A percentile compares a stretch with the other conserved stretches of the same genome.
Evolutionary conservation across 2,329 filamentous ascomycete genomes (phyloP).

Genomic region (Hymenoscyphus linearis): DNA sequence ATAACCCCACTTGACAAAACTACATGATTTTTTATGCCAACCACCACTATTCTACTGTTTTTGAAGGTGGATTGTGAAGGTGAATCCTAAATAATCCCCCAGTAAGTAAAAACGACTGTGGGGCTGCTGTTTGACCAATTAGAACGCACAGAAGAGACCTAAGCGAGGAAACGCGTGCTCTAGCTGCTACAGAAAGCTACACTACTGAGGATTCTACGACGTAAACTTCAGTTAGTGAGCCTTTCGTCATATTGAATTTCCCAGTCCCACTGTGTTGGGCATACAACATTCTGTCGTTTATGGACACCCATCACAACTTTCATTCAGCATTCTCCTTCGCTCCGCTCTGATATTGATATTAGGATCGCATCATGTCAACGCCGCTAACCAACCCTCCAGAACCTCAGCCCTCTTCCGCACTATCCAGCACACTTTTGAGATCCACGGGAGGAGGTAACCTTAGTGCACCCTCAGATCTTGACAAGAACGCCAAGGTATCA

Average conservation of each 20-base stretch:
- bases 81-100: too few relatives aligned
- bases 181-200: too few relatives aligned
- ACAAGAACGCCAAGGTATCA: conserved; percentile 13
- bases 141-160: too few relatives aligned
- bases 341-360: too few relatives aligned
- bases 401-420: conserved; percentile 9
- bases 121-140: too few relatives aligned
- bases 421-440: conserved; percentile 10
- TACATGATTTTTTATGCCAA: not conserved
- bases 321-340: not conserved
- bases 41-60: not conserved
- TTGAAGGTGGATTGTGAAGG: too few relatives aligned
- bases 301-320: not conserved
- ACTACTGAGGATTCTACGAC: too few relatives aligned
- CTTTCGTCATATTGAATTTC: not conserved
- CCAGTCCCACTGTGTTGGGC: not conserved
- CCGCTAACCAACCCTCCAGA: not conserved
- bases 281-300: not conserved
- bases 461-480: conserved; percentile 27
- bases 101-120: too few relatives aligned
- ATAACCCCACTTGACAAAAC: not conserved
- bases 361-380: conserved; percentile 9
- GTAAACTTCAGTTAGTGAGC: not conserved
- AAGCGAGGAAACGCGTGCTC: too few relatives aligned
- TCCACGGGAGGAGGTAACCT: conserved; percentile 17